Evolutionary conservation across 2,329 filamentous ascomycete genomes (phyloP).

Genomic region (Pseudogymnoascus destructans): DNA sequence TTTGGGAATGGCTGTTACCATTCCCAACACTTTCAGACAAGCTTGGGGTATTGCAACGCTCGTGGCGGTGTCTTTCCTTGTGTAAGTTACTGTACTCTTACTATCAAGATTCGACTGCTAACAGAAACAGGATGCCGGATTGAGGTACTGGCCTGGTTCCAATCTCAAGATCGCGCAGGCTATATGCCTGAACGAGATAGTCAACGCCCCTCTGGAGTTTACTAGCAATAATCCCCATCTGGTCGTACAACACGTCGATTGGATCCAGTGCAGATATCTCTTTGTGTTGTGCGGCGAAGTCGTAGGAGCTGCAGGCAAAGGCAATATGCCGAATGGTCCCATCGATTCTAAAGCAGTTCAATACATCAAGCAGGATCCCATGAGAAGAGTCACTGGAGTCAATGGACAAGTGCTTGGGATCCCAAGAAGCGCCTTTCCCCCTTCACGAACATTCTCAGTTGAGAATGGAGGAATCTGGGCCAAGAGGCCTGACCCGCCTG

Average conservation of each 20-base stretch:
- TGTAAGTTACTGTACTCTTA: not conserved
- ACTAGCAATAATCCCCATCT: constrained; percentile 43
- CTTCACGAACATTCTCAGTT: constrained; percentile 8
- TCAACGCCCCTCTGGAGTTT: constrained; percentile 58
- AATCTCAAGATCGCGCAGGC: constrained; percentile 44
- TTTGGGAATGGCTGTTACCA: constrained; percentile 77
- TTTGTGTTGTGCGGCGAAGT: constrained; percentile 38
- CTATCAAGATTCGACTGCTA: constrained; percentile 10
- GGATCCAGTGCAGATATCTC: constrained; percentile 83
- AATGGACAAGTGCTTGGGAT: constrained; percentile 13
- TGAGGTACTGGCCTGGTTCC: constrained; percentile 49
- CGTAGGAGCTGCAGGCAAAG: not conserved
- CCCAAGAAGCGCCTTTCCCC: constrained; percentile 17
- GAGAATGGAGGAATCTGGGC: not conserved
- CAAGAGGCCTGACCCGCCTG: not conserved
- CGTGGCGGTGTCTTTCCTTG: not conserved
- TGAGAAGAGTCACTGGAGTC: constrained; percentile 14
- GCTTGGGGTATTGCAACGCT: constrained; percentile 25
- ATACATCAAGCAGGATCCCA: constrained; percentile 16
- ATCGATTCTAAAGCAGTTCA: not conserved
- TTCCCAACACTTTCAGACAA: constrained; percentile 44
- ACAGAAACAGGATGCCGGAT: constrained; percentile 1
- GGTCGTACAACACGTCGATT: constrained; percentile 64
- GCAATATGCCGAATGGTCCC: not conserved
- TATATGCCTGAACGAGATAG: constrained; percentile 71